Percentiles rank a stretch among this genome's conserved stretches.
Conservation (phyloP, 768 basidiomycete genomes). For the Kwoniella heveanensis region DNA sequence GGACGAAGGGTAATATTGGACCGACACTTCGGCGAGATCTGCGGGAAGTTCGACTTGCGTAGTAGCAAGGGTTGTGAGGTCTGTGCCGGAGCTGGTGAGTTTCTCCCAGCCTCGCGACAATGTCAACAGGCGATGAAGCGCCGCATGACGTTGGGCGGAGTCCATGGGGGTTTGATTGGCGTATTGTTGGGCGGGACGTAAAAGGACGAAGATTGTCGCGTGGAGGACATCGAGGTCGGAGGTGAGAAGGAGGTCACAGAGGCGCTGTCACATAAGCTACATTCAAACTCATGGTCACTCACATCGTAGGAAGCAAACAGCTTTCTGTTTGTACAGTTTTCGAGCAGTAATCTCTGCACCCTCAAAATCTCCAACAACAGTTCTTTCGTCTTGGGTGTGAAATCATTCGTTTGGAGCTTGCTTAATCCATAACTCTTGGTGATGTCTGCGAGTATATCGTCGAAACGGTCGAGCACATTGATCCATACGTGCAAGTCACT, state of each 20-base stretch:
- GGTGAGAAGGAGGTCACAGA: constrained; percentile 83
- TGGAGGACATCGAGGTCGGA: constrained; percentile 87
- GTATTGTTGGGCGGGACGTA: constrained; percentile 94
- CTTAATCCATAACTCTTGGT: constrained; percentile 84
- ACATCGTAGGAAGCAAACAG: constrained; percentile 96
- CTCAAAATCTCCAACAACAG: constrained; percentile 77
- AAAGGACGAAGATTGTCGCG: constrained; percentile 76
- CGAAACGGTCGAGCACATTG: constrained; percentile 92
- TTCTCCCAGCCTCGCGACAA: constrained; percentile 57
- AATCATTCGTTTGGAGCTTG: constrained; percentile 74
- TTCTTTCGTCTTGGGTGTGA: constrained; percentile 73
- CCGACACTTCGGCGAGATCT: constrained; percentile 20
- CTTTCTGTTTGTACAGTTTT: constrained; percentile 97
- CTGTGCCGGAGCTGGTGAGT: constrained; percentile 31
- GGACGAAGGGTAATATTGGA: constrained; percentile 34
- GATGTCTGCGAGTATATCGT: constrained; percentile 77
- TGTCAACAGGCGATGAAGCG: constrained; percentile 78
- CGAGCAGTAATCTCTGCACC: constrained; percentile 85
- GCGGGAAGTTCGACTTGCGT: constrained; percentile 19
- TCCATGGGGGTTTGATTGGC: constrained; percentile 82
- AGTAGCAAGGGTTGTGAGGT: constrained; percentile 26
- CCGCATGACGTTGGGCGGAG: constrained; percentile 68
- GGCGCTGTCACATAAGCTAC: constrained; percentile 63
- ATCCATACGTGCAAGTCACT: constrained; percentile 97
- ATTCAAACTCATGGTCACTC: constrained; percentile 55